A percentile compares a stretch with the other conserved stretches of the same genome.
phyloP scores from a whole-genome alignment of 768 basidiomycete genomes.

The Boletus rubescentipes region DNA sequence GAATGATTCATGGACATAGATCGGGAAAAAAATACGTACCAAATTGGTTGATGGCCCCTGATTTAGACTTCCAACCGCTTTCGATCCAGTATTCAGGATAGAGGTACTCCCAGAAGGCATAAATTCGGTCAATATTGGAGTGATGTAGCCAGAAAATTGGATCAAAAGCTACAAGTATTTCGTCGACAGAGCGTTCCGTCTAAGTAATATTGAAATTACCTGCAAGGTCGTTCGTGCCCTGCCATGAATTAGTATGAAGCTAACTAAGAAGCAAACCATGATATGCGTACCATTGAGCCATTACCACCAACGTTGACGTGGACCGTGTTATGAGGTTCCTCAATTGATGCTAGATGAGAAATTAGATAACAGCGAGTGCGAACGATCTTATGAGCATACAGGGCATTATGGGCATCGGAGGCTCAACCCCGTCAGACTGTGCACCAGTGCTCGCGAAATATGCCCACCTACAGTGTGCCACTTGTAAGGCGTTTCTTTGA shows the following conservation, averaged over 20 bases:
- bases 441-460: conserved; percentile 12
- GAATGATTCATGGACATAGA: not conserved
- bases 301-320: conserved; percentile 18
- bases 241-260: not conserved
- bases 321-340: conserved; percentile 21
- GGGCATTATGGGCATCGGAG: conserved; percentile 2
- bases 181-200: not conserved
- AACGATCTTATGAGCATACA: not conserved
- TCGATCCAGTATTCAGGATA: conserved; percentile 18
- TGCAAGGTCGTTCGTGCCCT: conserved; percentile 21
- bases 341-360: conserved; percentile 10
- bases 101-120: conserved; percentile 23
- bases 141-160: conserved; percentile 22
- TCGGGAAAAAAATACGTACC: conserved; percentile 1
- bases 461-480: conserved; percentile 10
- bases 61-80: conserved; percentile 8
- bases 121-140: conserved; percentile 18
- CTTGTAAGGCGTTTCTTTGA: not conserved
- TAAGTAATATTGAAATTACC: not conserved
- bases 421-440: not conserved
- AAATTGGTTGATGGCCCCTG: conserved; percentile 3
- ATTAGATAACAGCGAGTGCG: not conserved
- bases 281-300: conserved; percentile 15
- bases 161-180: conserved; percentile 8
- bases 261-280: not conserved